These are phyloP conservation scores for Camelina laxa DNA, from an alignment of 345 rosid genomes.

Conservation along the genomic window DNA sequence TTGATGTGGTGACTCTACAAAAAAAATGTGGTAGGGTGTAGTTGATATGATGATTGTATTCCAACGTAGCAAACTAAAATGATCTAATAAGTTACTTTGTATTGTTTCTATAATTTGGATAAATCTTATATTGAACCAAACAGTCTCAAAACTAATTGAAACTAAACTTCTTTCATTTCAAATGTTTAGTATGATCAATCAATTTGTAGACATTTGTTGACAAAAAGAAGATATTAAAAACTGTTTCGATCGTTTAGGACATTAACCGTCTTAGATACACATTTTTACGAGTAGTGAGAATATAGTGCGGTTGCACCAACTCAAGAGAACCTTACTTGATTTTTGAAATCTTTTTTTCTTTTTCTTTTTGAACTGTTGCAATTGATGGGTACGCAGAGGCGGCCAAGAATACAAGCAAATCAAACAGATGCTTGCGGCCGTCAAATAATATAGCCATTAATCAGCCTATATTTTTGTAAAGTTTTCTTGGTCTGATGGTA, in stretches of 20 bases:
- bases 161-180: background rate
- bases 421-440: too few relatives aligned
- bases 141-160: background rate
- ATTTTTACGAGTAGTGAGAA: background rate
- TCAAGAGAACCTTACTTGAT: background rate
- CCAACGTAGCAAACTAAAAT: background rate
- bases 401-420: too few relatives aligned
- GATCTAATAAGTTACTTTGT: background rate
- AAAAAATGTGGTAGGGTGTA: constrained; percentile 8
- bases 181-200: background rate
- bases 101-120: background rate
- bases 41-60: constrained; percentile 6
- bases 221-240: background rate
- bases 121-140: background rate
- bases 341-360: background rate
- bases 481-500: too few relatives aligned
- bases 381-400: too few relatives aligned
- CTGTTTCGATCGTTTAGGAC: background rate
- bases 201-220: background rate
- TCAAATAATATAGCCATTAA: too few relatives aligned
- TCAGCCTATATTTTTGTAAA: too few relatives aligned
- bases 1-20: constrained; percentile 22
- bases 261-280: background rate
- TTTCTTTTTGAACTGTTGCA: too few relatives aligned
- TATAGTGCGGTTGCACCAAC: background rate